A percentile compares a stretch with the other conserved stretches of the same genome.
These are phyloP conservation scores for Aleurites moluccanus DNA, from an alignment of 441 rosid species.

Conservation along the genomic window DNA sequence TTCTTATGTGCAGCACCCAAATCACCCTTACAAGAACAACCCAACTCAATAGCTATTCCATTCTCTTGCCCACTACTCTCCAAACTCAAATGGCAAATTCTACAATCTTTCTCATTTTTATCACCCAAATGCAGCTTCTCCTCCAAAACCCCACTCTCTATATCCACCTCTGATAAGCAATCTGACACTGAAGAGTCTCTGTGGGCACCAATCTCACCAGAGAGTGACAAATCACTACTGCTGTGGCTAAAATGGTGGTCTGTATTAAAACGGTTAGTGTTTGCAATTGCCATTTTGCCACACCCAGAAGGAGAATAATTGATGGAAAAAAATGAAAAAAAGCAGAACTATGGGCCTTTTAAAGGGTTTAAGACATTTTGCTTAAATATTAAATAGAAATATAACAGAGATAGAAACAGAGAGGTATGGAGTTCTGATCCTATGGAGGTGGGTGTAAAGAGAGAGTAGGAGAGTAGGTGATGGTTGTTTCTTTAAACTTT, in stretches of 20 bases:
- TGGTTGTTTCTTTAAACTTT: not conserved
- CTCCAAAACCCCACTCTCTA: slow-evolving; percentile 40
- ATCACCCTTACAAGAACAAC: slow-evolving; percentile 90
- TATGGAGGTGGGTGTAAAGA: not conserved
- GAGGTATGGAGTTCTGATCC: not conserved
- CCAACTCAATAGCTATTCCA: slow-evolving; percentile 65
- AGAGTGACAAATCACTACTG: slow-evolving; percentile 36
- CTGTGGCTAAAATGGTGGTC: slow-evolving; percentile 20
- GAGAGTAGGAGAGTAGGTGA: slow-evolving; percentile 1
- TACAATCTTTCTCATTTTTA: slow-evolving; percentile 57
- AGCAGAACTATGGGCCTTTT: not conserved
- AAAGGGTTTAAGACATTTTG: slow-evolving; percentile 9
- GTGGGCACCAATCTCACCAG: slow-evolving; percentile 54
- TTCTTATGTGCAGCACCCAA: slow-evolving; percentile 83
- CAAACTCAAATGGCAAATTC: slow-evolving; percentile 89
- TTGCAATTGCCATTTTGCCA: slow-evolving; percentile 21
- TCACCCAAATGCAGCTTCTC: slow-evolving; percentile 48
- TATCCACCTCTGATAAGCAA: slow-evolving; percentile 51
- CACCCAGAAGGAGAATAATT: slow-evolving; percentile 1
- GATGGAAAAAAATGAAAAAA: not conserved
- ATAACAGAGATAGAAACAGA: not conserved
- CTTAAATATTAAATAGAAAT: not conserved
- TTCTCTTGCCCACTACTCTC: slow-evolving; percentile 56
- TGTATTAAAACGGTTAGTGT: slow-evolving; percentile 14
- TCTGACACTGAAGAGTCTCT: slow-evolving; percentile 53